phyloP scores from a whole-genome alignment of 306 rosid species.

The Inga laurina region DNA sequence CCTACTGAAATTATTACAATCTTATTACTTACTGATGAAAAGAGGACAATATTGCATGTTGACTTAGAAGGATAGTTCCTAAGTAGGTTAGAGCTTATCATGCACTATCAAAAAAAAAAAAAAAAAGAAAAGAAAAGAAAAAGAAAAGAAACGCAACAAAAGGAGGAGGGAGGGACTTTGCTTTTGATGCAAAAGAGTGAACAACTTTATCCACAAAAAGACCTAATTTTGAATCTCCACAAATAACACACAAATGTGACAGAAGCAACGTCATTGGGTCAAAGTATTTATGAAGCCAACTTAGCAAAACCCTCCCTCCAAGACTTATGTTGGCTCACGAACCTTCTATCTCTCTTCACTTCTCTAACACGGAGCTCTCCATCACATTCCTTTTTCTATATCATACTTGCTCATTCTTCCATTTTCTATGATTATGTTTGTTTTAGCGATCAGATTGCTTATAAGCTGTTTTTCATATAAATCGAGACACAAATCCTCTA shows the following conservation, averaged over 20 bases:
- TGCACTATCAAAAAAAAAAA: no score
- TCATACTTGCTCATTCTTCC: neutral
- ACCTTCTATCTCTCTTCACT: slow-evolving; percentile 28
- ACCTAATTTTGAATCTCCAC: neutral
- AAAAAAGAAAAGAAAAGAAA: no score
- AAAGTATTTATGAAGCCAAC: slow-evolving; percentile 47
- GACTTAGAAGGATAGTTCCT: no score
- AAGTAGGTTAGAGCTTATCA: no score
- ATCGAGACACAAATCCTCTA: no score
- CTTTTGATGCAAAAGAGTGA: neutral
- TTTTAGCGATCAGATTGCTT: no score
- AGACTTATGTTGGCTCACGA: slow-evolving; percentile 30
- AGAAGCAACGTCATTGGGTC: neutral
- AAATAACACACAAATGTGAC: neutral
- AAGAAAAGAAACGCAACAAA: neutral
- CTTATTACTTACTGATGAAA: no score
- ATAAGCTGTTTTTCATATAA: no score
- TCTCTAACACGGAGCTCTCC: neutral
- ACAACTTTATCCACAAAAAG: neutral
- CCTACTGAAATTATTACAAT: no score
- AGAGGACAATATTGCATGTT: no score
- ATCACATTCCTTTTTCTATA: neutral
- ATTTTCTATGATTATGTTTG: no score
- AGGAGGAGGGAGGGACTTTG: neutral
- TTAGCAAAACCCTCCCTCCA: slow-evolving; percentile 14